Evolutionary conservation across 2,329 filamentous ascomycete genomes (phyloP).

Genomic region (Capronia americana): DNA sequence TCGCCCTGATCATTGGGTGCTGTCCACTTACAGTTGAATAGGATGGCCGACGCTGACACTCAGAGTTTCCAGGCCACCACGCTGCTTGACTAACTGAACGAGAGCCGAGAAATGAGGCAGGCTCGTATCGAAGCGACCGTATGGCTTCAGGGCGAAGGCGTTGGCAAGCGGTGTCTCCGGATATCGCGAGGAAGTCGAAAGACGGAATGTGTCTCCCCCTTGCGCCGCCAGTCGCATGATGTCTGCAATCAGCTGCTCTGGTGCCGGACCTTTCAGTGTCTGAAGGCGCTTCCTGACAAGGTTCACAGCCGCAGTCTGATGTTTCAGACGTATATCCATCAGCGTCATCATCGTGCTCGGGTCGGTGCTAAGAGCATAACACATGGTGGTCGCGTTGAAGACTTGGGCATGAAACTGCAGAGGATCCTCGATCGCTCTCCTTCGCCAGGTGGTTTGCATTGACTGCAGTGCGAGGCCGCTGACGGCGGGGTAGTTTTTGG

Average conservation of each 20-base stretch:
- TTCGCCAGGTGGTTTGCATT: slow-evolving; percentile 1
- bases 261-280: slow-evolving; percentile 1
- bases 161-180: background rate
- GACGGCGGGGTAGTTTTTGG: slow-evolving; percentile 10
- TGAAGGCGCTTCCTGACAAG: slow-evolving; percentile 3
- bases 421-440: slow-evolving; percentile 6
- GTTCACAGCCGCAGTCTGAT: slow-evolving; percentile 8
- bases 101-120: slow-evolving; percentile 6
- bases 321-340: slow-evolving; percentile 8
- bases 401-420: slow-evolving; percentile 10
- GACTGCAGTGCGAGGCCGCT: background rate
- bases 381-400: slow-evolving; percentile 6
- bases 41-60: slow-evolving; percentile 11
- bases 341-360: slow-evolving; percentile 1
- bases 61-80: background rate
- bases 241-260: slow-evolving; percentile 5
- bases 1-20: background rate
- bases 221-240: slow-evolving; percentile 12
- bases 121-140: slow-evolving; percentile 12
- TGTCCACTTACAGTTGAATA: slow-evolving; percentile 5
- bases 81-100: slow-evolving; percentile 3
- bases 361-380: slow-evolving; percentile 3
- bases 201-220: background rate
- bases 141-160: slow-evolving; percentile 1
- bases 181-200: background rate